phyloP scores from a whole-genome alignment of 2,329 filamentous ascomycete species.

The Cladosporium sp. region DNA sequence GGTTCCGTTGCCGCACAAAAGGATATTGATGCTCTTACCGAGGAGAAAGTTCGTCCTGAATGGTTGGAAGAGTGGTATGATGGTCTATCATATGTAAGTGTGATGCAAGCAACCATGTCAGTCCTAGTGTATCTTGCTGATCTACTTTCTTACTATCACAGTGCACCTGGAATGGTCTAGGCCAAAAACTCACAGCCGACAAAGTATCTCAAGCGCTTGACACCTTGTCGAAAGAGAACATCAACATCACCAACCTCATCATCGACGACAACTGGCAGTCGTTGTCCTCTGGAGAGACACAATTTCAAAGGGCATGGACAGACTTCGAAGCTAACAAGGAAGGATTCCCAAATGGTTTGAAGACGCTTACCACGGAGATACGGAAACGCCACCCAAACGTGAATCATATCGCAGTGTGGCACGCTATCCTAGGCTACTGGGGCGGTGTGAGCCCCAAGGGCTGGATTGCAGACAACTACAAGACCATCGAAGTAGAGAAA shows the following conservation, averaged over 20 bases:
- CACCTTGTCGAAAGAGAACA: conserved; percentile 67
- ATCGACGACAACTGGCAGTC: conserved; percentile 98
- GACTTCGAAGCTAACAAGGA: conserved; percentile 82
- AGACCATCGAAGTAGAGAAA: conserved; percentile 64
- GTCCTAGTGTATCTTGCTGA: background rate
- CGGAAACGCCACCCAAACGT: conserved; percentile 69
- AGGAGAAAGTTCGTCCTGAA: conserved; percentile 54
- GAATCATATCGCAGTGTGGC: conserved; percentile 89
- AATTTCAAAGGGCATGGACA: conserved; percentile 64
- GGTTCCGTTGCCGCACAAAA: conserved; percentile 45
- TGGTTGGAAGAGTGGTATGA: conserved; percentile 93
- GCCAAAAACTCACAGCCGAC: conserved; percentile 76
- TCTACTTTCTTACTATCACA: background rate
- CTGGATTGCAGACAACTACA: conserved; percentile 74
- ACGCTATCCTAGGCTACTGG: conserved; percentile 87
- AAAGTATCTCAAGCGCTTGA: conserved; percentile 78
- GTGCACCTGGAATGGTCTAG: conserved; percentile 95
- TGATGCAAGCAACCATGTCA: background rate
- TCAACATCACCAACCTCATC: conserved; percentile 81
- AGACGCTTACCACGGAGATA: conserved; percentile 68
- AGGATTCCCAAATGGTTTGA: conserved; percentile 79
- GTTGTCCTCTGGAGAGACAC: conserved; percentile 59
- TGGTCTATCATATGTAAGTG: conserved; percentile 69
- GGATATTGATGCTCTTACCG: conserved; percentile 51
- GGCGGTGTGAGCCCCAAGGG: conserved; percentile 78